Percentiles rank a stretch among this genome's conserved stretches.
Conservation (phyloP, 148 eudicot species). For the Talinum fruticosum region DNA sequence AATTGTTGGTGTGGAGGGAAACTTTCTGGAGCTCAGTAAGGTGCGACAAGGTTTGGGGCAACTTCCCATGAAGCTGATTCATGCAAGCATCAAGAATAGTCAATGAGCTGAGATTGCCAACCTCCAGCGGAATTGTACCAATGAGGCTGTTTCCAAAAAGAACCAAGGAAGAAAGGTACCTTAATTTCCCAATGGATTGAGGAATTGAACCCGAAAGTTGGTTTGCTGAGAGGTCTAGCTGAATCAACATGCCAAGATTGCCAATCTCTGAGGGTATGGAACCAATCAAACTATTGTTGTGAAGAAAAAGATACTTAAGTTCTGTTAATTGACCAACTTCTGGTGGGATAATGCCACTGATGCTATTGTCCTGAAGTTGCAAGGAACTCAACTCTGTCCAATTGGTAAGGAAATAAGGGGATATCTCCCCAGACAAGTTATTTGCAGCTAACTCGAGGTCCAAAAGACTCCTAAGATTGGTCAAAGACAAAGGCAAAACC, state of each 20-base stretch:
- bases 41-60: conserved; percentile 52
- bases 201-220: conserved; percentile 35
- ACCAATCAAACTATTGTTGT: conserved; percentile 31
- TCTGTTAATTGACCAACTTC: conserved; percentile 29
- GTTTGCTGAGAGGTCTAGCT: conserved; percentile 31
- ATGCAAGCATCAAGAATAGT: conserved; percentile 38
- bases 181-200: conserved; percentile 30
- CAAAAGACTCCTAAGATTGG: conserved; percentile 21
- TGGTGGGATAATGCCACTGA: conserved; percentile 34
- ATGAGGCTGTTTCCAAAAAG: conserved; percentile 61
- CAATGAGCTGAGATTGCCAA: conserved; percentile 54
- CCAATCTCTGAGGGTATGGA: conserved; percentile 36
- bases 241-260: conserved; percentile 10
- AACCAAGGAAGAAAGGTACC: conserved; percentile 36
- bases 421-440: conserved; percentile 27
- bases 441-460: conserved; percentile 30
- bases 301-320: conserved; percentile 26
- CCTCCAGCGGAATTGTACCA: conserved; percentile 60
- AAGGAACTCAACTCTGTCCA: conserved; percentile 34
- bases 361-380: conserved; percentile 31
- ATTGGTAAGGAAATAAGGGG: conserved; percentile 28
- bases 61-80: conserved; percentile 60
- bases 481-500: conserved; percentile 33
- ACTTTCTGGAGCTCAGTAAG: conserved; percentile 39
- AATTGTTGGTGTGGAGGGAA: conserved; percentile 41